Conservation (phyloP, 768 basidiomycete species). For the Trametes sanguinea region DNA sequence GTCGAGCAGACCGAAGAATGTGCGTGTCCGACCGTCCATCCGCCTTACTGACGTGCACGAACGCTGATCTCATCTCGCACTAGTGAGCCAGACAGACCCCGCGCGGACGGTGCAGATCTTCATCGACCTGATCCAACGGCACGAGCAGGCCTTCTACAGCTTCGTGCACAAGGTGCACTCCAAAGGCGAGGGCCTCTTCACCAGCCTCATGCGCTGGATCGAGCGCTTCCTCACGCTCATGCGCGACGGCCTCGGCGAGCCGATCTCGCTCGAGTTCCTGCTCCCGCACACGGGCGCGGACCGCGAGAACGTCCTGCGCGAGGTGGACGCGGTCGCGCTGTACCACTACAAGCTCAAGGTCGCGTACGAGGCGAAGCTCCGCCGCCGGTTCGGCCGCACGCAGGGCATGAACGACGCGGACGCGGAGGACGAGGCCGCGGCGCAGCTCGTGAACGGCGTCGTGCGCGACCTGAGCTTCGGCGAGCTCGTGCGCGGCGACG, state of each 20-base stretch:
- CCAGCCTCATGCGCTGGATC: conserved; percentile 94
- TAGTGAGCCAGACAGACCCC: conserved; percentile 85
- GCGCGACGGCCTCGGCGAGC: conserved; percentile 80
- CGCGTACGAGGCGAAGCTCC: conserved; percentile 86
- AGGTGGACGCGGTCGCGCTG: conserved; percentile 85
- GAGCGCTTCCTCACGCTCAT: conserved; percentile 90
- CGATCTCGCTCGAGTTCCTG: conserved; percentile 83
- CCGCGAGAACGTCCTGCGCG: conserved; percentile 73
- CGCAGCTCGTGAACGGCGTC: conserved; percentile 76
- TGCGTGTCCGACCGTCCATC: conserved; percentile 42
- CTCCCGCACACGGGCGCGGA: conserved; percentile 82
- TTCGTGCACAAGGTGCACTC: conserved; percentile 99
- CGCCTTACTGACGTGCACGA: too few relatives aligned
- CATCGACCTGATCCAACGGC: conserved; percentile 89
- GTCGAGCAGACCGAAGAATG: conserved; percentile 91
- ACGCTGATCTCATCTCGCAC: not conserved
- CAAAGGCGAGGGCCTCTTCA: conserved; percentile 93
- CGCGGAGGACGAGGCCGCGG: conserved; percentile 82
- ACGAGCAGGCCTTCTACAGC: conserved; percentile 93
- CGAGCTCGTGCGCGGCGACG: conserved; percentile 76
- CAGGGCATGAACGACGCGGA: conserved; percentile 54
- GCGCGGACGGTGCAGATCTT: conserved; percentile 87
- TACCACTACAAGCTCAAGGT: conserved; percentile 97
- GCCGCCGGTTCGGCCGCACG: conserved; percentile 76
- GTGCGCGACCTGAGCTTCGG: conserved; percentile 82